Conservation (phyloP, 768 basidiomycete genomes). For the Astraeus odoratus region DNA sequence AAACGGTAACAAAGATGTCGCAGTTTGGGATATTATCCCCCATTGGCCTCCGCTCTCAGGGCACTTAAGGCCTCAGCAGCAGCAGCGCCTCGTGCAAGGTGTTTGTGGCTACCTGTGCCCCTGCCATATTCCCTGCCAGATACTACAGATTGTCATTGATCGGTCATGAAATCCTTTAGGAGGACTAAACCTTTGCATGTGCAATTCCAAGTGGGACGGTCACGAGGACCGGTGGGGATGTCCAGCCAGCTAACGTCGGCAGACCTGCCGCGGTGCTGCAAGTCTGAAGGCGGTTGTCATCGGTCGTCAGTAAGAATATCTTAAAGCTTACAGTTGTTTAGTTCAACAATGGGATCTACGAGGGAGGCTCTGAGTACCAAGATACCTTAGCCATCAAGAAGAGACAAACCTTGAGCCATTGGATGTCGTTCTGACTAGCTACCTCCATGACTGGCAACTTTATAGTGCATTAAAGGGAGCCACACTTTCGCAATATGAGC, state of each 20-base stretch:
- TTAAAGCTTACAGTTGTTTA: conserved; percentile 36
- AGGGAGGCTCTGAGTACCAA: conserved; percentile 13
- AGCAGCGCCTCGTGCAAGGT: conserved; percentile 41
- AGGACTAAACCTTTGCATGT: conserved; percentile 48
- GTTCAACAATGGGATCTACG: conserved; percentile 24
- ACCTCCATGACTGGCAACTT: conserved; percentile 15
- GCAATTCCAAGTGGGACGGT: conserved; percentile 47
- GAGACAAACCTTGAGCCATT: conserved; percentile 19
- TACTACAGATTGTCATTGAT: conserved; percentile 33
- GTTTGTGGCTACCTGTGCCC: conserved; percentile 46
- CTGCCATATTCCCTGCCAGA: conserved; percentile 41
- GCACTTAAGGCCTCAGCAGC: conserved; percentile 27
- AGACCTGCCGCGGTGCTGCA: conserved; percentile 40
- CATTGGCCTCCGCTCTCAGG: conserved; percentile 23
- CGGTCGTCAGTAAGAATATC: neutral
- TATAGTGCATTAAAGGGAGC: conserved; percentile 21
- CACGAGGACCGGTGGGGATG: conserved; percentile 34
- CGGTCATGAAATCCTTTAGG: conserved; percentile 1
- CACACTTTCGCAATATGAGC: conserved; percentile 16
- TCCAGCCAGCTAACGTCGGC: conserved; percentile 52
- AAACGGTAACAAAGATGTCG: neutral
- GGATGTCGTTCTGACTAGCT: conserved; percentile 8
- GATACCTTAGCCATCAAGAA: neutral
- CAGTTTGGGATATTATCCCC: conserved; percentile 5
- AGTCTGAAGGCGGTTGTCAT: conserved; percentile 32